Evolutionary conservation across 1,284 basidiomycete species (phyloP), one percentile per base, ranked within the genome.

Genomic region (Microbotryum saponariae): DNA sequence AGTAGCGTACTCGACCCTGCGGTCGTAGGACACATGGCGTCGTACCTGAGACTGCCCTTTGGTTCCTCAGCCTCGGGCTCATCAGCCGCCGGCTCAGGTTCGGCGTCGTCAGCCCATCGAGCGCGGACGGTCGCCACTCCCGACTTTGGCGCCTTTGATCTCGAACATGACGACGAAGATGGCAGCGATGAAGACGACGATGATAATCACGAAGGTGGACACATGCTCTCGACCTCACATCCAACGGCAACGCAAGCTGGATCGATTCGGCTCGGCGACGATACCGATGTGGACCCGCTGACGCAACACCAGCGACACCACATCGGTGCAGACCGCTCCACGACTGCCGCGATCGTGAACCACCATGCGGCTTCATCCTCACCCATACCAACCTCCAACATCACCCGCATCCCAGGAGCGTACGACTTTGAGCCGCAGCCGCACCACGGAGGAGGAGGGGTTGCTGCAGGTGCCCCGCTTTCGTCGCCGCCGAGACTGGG

Each of bases 381-480:
- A 44, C 48, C 10, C 18, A 8, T 10, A 8, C 4, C 33, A 31
- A n/a, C 31, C 33, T 2, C 51, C 16, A 21, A 23, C 29, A 33
- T 42, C 4, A 14, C 25, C 8, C 6, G 16, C 4, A 20, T 68
- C 2, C 66, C 66, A 4, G 66, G 66, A 6, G 55, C 49, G 0
- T 68, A 68, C 58, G 60, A 68, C 53, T 68, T 68, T 27, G 66
- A 68, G 37, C 66, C 64, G 9, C 63, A 65, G 29, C 53, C 44
- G 10, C 47, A 55, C 37, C 56, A 62, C 12, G 61, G 56, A 54
- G 50, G 56, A 54, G 50, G 20, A 14, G 31, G 25, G 31, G 31
- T 8, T 31, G 8, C 31, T 33, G 31, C 51, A n/a, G 51, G 4
- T 10, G n/a, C 4, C 27, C 44, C 58, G 21, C 6, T 16, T n/a